Conservation (phyloP, 345 rosid genomes). For the Brassica carinata region DNA sequence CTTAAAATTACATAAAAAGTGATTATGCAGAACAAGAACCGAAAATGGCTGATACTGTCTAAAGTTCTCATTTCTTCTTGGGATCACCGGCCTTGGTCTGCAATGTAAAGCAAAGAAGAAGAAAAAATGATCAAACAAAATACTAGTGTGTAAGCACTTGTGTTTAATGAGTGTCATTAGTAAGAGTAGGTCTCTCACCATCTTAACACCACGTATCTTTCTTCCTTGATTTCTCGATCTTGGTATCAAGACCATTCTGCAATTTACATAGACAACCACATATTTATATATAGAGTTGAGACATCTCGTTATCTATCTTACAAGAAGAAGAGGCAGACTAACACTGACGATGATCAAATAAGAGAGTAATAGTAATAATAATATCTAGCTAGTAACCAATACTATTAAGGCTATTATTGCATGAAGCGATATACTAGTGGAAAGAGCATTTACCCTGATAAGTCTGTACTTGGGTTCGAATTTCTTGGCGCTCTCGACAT, state of each 20-base stretch:
- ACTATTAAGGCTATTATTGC: not conserved
- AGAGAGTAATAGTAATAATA: too few species aligned
- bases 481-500: too few species aligned
- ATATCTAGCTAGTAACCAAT: not conserved
- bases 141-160: not conserved
- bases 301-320: not conserved
- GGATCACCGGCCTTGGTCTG: constrained; percentile 96
- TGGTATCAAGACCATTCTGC: constrained; percentile 93
- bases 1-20: constrained; percentile 5
- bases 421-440: too few species aligned
- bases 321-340: not conserved
- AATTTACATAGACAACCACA: constrained; percentile 6
- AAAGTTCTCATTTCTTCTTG: constrained; percentile 71
- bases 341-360: too few species aligned
- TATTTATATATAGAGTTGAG: not conserved
- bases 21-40: not conserved
- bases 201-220: constrained; percentile 96
- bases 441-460: not conserved
- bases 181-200: constrained; percentile 48
- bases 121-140: not conserved
- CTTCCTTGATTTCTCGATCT: constrained; percentile 92
- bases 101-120: not conserved
- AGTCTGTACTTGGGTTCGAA: too few species aligned
- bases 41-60: constrained; percentile 4
- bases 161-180: not conserved